Conservation (phyloP, 441 rosid genomes). For the Gossypium gossypioides region DNA sequence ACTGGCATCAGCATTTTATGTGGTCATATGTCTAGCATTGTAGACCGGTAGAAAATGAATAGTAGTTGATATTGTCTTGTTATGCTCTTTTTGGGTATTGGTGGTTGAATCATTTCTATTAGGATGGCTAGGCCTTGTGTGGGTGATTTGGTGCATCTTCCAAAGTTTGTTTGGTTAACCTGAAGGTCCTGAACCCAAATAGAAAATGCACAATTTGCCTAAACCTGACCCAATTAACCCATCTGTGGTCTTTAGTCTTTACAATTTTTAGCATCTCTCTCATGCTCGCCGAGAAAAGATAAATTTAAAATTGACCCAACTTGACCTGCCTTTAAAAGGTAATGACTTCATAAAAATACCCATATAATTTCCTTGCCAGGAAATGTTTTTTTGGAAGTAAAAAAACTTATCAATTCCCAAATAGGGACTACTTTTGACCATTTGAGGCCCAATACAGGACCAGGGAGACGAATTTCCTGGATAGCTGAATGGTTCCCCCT, state of each 20-base stretch:
- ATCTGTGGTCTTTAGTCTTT: neutral
- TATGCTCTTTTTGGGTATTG: neutral
- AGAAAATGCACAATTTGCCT: neutral
- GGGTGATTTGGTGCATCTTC: conserved; percentile 5
- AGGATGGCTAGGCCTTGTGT: neutral
- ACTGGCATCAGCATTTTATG: neutral
- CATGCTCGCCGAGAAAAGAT: neutral
- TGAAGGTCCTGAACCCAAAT: neutral
- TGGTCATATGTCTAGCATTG: neutral
- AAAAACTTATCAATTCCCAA: neutral
- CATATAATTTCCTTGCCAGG: neutral
- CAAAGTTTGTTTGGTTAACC: neutral
- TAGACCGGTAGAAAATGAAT: neutral
- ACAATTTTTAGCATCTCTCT: neutral
- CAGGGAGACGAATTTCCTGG: neutral
- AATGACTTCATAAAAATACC: neutral
- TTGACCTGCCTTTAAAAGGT: neutral
- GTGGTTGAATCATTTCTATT: conserved; percentile 1
- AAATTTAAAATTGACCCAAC: neutral
- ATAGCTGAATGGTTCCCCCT: neutral
- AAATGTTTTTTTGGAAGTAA: neutral
- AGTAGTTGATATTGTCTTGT: neutral
- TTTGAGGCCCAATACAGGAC: neutral
- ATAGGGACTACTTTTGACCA: neutral
- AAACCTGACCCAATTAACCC: conserved; percentile 3